These are phyloP conservation scores for Mycosphaerelloides madeirae DNA, from an alignment of 2,329 filamentous ascomycete genomes.

Conservation along the genomic window DNA sequence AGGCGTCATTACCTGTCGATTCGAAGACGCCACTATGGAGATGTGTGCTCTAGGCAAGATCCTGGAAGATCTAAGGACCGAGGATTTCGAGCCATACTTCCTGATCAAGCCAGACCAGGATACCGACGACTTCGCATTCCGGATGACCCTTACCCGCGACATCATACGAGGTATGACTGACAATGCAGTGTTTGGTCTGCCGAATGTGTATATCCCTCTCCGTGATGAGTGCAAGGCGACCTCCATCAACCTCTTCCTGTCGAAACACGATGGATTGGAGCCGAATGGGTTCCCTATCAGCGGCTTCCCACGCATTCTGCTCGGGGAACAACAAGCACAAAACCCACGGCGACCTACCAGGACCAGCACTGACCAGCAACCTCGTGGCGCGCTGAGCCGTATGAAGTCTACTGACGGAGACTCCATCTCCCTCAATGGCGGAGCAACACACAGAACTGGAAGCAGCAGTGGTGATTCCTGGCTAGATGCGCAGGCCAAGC, in stretches of 20 bases:
- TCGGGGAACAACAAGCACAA: conserved; percentile 22
- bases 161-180: conserved; percentile 29
- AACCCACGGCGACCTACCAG: conserved; percentile 19
- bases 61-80: conserved; percentile 21
- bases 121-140: conserved; percentile 19
- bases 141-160: conserved; percentile 22
- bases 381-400: conserved; percentile 12
- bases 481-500: conserved; percentile 19
- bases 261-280: conserved; percentile 29
- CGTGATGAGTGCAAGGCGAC: conserved; percentile 29
- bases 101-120: conserved; percentile 25
- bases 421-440: conserved; percentile 24
- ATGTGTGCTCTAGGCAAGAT: conserved; percentile 31
- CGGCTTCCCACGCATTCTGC: conserved; percentile 32
- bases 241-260: conserved; percentile 32
- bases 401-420: conserved; percentile 18
- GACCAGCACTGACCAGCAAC: conserved; percentile 20
- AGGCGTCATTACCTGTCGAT: conserved; percentile 32
- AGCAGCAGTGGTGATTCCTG: conserved; percentile 21
- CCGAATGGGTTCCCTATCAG: conserved; percentile 34
- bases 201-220: conserved; percentile 30
- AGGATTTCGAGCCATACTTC: conserved; percentile 35
- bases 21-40: conserved; percentile 31
- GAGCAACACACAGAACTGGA: conserved; percentile 1
- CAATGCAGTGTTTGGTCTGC: conserved; percentile 27